Base-by-base conservation (phyloP, 306 rosid genomes). In the Prunus mira region DNA sequence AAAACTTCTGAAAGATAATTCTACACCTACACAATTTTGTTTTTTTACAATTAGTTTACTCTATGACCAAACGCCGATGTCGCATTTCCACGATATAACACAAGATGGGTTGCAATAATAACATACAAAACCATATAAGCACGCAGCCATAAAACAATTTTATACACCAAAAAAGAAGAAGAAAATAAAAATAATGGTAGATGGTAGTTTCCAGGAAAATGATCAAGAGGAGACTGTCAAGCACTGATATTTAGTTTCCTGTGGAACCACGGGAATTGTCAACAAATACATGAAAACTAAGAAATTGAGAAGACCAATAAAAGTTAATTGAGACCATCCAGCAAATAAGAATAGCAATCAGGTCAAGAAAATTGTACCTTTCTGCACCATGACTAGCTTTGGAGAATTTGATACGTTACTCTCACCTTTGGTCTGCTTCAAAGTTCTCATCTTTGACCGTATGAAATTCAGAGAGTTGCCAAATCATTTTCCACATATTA, bases 381-480 rank as follows among this genome's bases (percentile, higher is more conserved):
- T 71, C 51, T 71, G 7, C 65, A 20, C 17, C 32, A 32, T 30
- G 55, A 71, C n/a, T 32, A n/a, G 0, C 1, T 4, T 54, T 71
- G 49, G 30, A 71, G 75, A 7, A 55, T 72, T 55, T 55, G 66
- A 72, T 0, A 71, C 64, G 64, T 54, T 51, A 11, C 50, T 41
- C 24, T 68, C 32, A 30, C 32, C 52, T 55, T 25, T 72, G 76
- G 47, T 72, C 66, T 46, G 13, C 24, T 20, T 41, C 76, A 72
- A 72, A 22, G 7, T 57, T 2, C 28, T 20, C 56, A 72, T 57
- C 67, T 57, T 57, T 72, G 67, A 57, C 76, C 2, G 41, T 57
- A 17, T 38, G 67, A 72, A 38, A 38, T 13, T 43, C 25, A 14
- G 49, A 9, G 20, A 14, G 20, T 10, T 12, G 3, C 13, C 65